Evolutionary conservation across 2,329 filamentous ascomycete genomes (phyloP).

Genomic region (Calonectria hongkongensis): DNA sequence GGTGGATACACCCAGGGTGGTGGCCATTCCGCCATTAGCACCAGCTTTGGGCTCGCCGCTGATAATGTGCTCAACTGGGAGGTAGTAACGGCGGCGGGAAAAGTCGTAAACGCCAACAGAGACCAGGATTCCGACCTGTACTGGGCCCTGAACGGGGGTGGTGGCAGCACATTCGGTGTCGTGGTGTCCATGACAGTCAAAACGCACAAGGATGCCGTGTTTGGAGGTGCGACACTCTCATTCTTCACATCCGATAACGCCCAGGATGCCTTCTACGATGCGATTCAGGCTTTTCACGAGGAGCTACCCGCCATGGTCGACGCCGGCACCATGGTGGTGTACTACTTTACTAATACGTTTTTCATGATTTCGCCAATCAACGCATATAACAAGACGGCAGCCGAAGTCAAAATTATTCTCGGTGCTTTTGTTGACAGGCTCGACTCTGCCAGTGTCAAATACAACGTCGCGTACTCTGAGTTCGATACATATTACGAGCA

Average conservation of each 20-base stretch:
- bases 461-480: slow-evolving; percentile 44
- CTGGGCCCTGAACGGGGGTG: slow-evolving; percentile 77
- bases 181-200: slow-evolving; percentile 73
- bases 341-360: slow-evolving; percentile 66
- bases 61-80: slow-evolving; percentile 75
- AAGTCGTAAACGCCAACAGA: slow-evolving; percentile 67
- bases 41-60: slow-evolving; percentile 73
- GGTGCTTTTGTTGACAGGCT: slow-evolving; percentile 48
- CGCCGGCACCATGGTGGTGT: slow-evolving; percentile 69
- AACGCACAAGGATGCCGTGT: slow-evolving; percentile 64
- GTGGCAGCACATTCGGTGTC: slow-evolving; percentile 75
- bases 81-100: slow-evolving; percentile 70
- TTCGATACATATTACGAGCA: slow-evolving; percentile 62
- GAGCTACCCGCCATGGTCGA: slow-evolving; percentile 68
- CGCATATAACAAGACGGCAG: slow-evolving; percentile 66
- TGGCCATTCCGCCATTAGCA: slow-evolving; percentile 71
- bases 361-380: slow-evolving; percentile 65
- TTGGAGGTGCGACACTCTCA: slow-evolving; percentile 65
- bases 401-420: slow-evolving; percentile 66
- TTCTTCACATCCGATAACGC: slow-evolving; percentile 59
- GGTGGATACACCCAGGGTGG: slow-evolving; percentile 79
- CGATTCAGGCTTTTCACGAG: slow-evolving; percentile 66
- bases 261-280: slow-evolving; percentile 68
- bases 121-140: slow-evolving; percentile 73
- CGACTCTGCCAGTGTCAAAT: slow-evolving; percentile 36